phyloP scores from a whole-genome alignment of 2,329 filamentous ascomycete species.

The Penicillium corylophilum region DNA sequence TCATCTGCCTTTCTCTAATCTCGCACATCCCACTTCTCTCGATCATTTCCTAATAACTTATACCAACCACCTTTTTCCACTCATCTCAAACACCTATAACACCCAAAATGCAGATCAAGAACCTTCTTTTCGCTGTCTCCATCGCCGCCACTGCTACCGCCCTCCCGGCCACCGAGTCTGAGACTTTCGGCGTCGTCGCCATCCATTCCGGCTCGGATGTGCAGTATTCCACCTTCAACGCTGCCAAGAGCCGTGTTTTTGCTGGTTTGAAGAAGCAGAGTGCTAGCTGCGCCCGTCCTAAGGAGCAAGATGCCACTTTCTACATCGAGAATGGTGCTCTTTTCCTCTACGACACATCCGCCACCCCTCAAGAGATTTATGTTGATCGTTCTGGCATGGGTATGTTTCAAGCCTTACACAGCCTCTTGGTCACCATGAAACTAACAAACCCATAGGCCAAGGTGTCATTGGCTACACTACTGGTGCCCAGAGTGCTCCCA shows the following conservation, averaged over 20 bases:
- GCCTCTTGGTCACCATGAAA: not conserved
- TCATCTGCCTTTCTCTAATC: too few relatives aligned
- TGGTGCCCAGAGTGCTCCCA: conserved; percentile 40
- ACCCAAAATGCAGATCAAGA: conserved; percentile 32
- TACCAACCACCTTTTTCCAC: not conserved
- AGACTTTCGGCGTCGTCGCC: conserved; percentile 51
- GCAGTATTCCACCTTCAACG: conserved; percentile 50
- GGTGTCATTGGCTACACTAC: conserved; percentile 56
- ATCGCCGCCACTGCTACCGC: conserved; percentile 31
- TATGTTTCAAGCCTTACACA: conserved; percentile 29
- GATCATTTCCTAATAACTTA: not conserved
- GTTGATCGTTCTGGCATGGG: conserved; percentile 61
- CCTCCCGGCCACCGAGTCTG: conserved; percentile 25
- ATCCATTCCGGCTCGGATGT: conserved; percentile 52
- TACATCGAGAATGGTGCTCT: conserved; percentile 49
- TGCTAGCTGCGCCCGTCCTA: conserved; percentile 47
- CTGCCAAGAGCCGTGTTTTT: conserved; percentile 46
- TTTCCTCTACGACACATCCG: conserved; percentile 49
- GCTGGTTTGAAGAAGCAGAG: conserved; percentile 47
- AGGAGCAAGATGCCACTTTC: conserved; percentile 52
- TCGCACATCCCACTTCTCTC: not conserved
- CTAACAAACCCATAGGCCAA: conserved; percentile 41
- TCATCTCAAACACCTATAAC: not conserved
- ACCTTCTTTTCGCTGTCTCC: conserved; percentile 28
- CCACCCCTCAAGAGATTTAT: conserved; percentile 51